Evolutionary conservation across 495 filamentous ascomycete genomes (phyloP), one percentile per base, ranked within the genome.

Genomic region (Parathielavia hyrcaniae): DNA sequence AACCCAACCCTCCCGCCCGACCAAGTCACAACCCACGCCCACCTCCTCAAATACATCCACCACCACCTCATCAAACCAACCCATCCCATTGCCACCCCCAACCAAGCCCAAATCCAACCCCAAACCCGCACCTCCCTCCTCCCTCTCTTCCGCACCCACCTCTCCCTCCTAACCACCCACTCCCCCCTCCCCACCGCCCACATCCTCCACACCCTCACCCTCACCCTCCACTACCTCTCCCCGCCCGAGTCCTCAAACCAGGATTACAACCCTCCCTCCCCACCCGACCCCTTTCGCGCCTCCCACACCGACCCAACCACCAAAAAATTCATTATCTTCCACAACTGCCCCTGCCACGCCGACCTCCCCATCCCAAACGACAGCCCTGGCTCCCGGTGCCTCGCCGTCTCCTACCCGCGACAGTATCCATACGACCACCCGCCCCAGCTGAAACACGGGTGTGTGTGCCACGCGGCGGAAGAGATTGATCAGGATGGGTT

Each of bases 301-400:
- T 32, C 26, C 45, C 23, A 30, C 23, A 16, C 44, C 9, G 19
- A 55, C 55, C 35, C 35, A 9, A 6, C 1, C 8, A 52, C 45
- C 8, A 17, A n/a, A 1, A 30, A 1, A 23, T 53, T 22, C 17
- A 39, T 36, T 20, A 40, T 56, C 32, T 60, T 30, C 50, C 63
- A 62, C 40, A 62, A 65, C 53, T 65, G 63, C 50, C 59, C 63
- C 22, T 65, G 63, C 49, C 63, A 61, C 45, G 17, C n/a, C 19
- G 41, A 10, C 36, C 12, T 49, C 23, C 38, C 32, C 3, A 32
- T 59, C 20, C 52, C 45, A 10, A 13, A 40, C 12, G 38, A 19
- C 20, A 39, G 39, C 47, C 52, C n/a, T n/a, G n/a, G n/a, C n/a
- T n/a, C 59, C 19, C 62, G 56, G 5, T 8, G 20, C 30, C 26